Conservation (phyloP, 1,284 basidiomycete genomes). For the Heterobasidion irregulare region DNA sequence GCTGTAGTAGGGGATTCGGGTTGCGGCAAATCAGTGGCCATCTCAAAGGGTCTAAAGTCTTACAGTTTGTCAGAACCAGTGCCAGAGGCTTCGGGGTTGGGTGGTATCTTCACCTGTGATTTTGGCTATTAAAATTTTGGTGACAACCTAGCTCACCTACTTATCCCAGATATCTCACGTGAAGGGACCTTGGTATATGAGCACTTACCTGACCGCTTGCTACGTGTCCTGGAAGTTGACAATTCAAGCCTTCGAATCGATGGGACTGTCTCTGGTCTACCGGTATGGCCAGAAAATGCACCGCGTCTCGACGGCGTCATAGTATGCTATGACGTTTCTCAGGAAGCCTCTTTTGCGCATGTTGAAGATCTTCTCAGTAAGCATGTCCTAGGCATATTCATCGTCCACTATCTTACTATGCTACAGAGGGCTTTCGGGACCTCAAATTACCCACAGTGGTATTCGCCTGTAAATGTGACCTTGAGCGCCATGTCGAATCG, state of each 20-base stretch:
- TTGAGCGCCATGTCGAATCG: conserved; percentile 47
- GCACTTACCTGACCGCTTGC: conserved; percentile 25
- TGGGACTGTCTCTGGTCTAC: conserved; percentile 8
- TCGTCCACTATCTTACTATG: conserved; percentile 8
- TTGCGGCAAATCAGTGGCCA: conserved; percentile 66
- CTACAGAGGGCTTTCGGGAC: conserved; percentile 44
- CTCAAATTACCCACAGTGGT: conserved; percentile 55
- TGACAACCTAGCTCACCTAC: background rate
- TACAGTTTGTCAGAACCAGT: conserved; percentile 43
- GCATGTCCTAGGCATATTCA: conserved; percentile 15
- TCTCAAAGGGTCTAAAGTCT: conserved; percentile 57
- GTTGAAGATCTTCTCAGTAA: conserved; percentile 58
- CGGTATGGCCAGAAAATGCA: conserved; percentile 33
- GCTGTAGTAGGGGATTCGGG: conserved; percentile 59
- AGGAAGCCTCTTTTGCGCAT: conserved; percentile 48
- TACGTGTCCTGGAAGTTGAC: conserved; percentile 55
- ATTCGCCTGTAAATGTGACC: conserved; percentile 70
- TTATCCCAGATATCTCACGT: conserved; percentile 36
- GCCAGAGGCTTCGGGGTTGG: conserved; percentile 22
- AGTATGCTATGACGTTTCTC: conserved; percentile 67
- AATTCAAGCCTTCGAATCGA: conserved; percentile 18
- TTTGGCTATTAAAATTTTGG: background rate
- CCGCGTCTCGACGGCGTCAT: conserved; percentile 61
- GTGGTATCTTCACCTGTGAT: conserved; percentile 17
- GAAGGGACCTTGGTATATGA: conserved; percentile 33